Percentiles rank a stretch among this genome's conserved stretches.
Evolutionary conservation across 257 asterid genomes (phyloP).

Genomic region (Eucommia ulmoides): DNA sequence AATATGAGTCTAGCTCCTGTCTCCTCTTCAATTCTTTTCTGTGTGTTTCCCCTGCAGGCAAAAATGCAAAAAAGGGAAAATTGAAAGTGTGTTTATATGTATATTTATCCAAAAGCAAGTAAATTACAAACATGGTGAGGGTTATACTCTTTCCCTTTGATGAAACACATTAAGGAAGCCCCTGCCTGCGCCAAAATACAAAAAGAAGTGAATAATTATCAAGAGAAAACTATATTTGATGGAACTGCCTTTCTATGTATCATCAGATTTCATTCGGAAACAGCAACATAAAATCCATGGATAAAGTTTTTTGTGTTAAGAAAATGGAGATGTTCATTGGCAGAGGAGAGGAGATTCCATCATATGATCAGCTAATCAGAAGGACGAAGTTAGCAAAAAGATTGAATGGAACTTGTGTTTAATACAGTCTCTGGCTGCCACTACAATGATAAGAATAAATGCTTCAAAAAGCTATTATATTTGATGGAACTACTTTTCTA

Average conservation of each 20-base stretch:
- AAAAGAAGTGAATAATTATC: constrained; percentile 9
- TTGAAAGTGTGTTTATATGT: constrained; percentile 2
- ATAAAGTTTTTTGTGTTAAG: too few relatives aligned
- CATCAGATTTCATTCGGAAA: neutral
- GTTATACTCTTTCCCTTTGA: constrained; percentile 69
- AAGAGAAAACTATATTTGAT: neutral
- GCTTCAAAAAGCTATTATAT: neutral
- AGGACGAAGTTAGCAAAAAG: neutral
- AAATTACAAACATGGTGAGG: neutral
- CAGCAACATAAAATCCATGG: too few relatives aligned
- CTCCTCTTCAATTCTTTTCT: constrained; percentile 46
- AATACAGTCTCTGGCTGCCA: constrained; percentile 65
- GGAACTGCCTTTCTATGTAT: neutral
- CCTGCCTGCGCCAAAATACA: constrained; percentile 49
- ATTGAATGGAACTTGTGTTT: too few relatives aligned
- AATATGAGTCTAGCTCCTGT: constrained; percentile 47
- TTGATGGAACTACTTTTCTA: neutral
- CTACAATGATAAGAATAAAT: constrained; percentile 9
- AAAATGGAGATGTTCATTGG: neutral
- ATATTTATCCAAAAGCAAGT: constrained; percentile 5
- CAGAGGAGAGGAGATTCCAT: too few relatives aligned
- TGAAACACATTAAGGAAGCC: constrained; percentile 56
- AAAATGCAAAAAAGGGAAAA: constrained; percentile 9
- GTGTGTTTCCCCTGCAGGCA: constrained; percentile 53
- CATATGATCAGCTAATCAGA: neutral